Base-by-base conservation (phyloP, 1,284 basidiomycete species). In the Moesziomyces aphidis region DNA sequence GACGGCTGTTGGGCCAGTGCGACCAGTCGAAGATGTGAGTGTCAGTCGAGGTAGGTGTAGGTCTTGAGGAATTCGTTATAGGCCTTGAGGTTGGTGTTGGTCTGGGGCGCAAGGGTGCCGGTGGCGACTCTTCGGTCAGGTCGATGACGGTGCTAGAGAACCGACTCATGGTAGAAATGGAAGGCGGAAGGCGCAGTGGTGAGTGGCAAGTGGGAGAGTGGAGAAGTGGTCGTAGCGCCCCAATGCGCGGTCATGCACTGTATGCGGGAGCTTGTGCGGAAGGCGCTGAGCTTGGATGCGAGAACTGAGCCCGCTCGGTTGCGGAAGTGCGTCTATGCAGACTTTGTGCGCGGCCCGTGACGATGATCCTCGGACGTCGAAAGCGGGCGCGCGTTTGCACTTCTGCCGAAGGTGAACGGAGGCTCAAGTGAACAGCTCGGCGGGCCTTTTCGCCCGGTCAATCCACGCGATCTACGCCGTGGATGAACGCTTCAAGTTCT, bases 61-160 rank as follows among this genome's bases (percentile, higher is more conserved):
- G 52, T 39, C 26, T 28, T 28, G 6, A 28, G 26, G 23, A 24
- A 5, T 24, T 24, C 5, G 23, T 24, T 24, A 24, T 24, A 5
- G 26, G 26, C 26, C 26, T 46, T 11, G 39, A 24, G 8, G 36
- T 10, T 5, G 55, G 23, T 8, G 59, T 17, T 23, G 50, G 52
- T 39, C 55, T 26, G 21, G 51, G n/a, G 11, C 59, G 52, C 21
- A 44, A n/a, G 22, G 51, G 63, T 19, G 62, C 55, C 5, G 78
- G 76, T 17, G 79, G 76, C 24, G 75, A 79, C 22, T 79, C 78
- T 23, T 57, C 65, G 6, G 78, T 80, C 31, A 80, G 64, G 50
- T 80, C 78, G 56, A 80, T 78, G n/a, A 78, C 63, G 15, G 55
- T 24, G 15, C 59, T 34, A 0, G 24, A 39, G 23, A 50, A 50